These are phyloP conservation scores for Zymoseptoria crescenta DNA, from an alignment of 2,329 filamentous ascomycete species.

Conservation along the genomic window DNA sequence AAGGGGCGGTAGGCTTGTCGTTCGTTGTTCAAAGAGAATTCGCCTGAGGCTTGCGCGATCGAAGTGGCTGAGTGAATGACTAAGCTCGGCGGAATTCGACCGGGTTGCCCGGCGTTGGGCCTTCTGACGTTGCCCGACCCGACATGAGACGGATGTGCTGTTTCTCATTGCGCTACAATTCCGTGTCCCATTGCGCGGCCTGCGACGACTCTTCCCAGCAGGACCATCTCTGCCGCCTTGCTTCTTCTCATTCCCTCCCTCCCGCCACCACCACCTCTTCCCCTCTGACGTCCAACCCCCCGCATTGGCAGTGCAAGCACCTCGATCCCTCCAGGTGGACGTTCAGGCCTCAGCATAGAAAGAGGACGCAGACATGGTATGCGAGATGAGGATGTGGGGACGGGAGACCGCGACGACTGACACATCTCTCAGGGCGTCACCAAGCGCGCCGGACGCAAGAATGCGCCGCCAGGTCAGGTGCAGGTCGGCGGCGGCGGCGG, in stretches of 20 bases:
- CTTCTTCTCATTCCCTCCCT: background rate
- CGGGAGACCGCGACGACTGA: background rate
- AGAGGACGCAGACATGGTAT: background rate
- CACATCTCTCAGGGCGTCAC: conserved; percentile 42
- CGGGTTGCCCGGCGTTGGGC: too few relatives aligned
- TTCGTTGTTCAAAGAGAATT: too few relatives aligned
- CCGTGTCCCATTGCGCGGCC: background rate
- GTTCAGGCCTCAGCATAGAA: background rate
- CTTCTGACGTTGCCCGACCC: background rate
- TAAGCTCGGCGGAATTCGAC: background rate
- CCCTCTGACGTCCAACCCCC: background rate
- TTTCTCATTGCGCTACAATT: background rate
- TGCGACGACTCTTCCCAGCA: background rate
- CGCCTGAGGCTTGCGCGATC: background rate
- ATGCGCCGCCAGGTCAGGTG: conserved; percentile 36
- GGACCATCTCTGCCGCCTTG: background rate
- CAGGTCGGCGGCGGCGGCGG: conserved; percentile 37
- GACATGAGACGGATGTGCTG: background rate
- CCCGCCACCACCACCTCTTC: background rate
- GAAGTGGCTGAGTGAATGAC: background rate
- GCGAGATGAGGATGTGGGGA: background rate
- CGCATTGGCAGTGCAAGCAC: background rate
- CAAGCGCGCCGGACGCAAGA: conserved; percentile 52
- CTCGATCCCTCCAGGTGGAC: background rate
- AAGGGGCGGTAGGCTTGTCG: too few relatives aligned